Evolutionary conservation across 306 rosid genomes (phyloP), one percentile per base, ranked within the genome.

Genomic region (Macrotyloma uniflorum): DNA sequence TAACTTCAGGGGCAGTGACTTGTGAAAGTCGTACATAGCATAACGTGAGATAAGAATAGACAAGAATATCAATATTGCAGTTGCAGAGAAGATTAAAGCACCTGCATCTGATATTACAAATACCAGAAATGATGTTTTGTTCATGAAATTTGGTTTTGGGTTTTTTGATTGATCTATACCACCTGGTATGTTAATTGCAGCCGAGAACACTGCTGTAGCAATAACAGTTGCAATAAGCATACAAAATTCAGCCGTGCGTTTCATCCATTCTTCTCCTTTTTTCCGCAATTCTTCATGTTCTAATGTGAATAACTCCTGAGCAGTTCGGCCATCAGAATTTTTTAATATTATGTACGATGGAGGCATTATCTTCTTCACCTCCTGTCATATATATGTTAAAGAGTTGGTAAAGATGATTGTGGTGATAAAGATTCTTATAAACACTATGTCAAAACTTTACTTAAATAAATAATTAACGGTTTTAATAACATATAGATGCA

Each of bases 1-100:
- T 51, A 89, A 49, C 85, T 81, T 90, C n/a, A 43, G 1, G 0
- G 94, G 91, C 2, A 90, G 55, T 11, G 87, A 77, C 43, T 13
- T 57, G 18, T 82, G 42, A 24, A 90, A 90, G 57, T 90, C 89
- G 1, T 79, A 16, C 59, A 86, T 86, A 0, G 85, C 80, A 5
- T 80, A 86, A 4, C 91, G 90, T 0, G 93, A 83, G 1, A 81
- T 47, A 5, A 86, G 85, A 20, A 86, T 85, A 3, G 86, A 85
- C 76, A 85, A 61, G 72, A 90, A 90, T 75, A 88, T 79, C 0
- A 88, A 20, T 28, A 75, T 73, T 35, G 89, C 65, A 6, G 86
- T 77, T 9, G 86, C 16, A 4, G 92, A 85, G n/a, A 88, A 75
- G 74, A 90, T 51, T 5, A 90, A n/a, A 47, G 95, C 88, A 19